Conservation (phyloP, 106 monocot species). For the Allium fistulosum region DNA sequence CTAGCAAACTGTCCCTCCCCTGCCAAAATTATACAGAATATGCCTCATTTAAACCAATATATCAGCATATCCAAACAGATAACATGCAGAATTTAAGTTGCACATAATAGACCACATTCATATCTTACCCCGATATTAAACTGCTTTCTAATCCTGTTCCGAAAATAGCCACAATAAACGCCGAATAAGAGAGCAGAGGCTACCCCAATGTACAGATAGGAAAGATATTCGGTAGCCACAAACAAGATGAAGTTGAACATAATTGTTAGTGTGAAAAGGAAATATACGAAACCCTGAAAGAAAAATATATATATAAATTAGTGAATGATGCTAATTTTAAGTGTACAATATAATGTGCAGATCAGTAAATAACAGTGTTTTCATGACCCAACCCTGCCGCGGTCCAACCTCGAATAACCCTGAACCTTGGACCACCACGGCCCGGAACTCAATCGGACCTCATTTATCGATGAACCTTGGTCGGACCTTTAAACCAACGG, state of each 20-base stretch:
- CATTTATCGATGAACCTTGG: too few species aligned
- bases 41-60: neutral
- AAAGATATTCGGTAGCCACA: constrained; percentile 30
- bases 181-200: constrained; percentile 38
- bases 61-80: neutral
- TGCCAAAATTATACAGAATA: constrained; percentile 14
- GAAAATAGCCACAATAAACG: constrained; percentile 62
- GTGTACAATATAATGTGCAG: too few species aligned
- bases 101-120: neutral
- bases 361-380: too few species aligned
- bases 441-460: too few species aligned
- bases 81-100: neutral
- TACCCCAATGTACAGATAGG: constrained; percentile 48
- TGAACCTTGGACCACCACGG: too few species aligned
- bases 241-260: constrained; percentile 57
- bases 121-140: constrained; percentile 78
- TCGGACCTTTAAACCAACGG: too few species aligned
- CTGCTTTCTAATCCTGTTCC: constrained; percentile 55
- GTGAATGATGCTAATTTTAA: neutral
- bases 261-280: constrained; percentile 20
- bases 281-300: constrained; percentile 58
- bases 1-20: constrained; percentile 48
- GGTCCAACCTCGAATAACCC: too few species aligned
- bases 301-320: neutral
- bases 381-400: too few species aligned